Conservation (phyloP, 495 filamentous ascomycete genomes). For the Geoglossum glabrum region DNA sequence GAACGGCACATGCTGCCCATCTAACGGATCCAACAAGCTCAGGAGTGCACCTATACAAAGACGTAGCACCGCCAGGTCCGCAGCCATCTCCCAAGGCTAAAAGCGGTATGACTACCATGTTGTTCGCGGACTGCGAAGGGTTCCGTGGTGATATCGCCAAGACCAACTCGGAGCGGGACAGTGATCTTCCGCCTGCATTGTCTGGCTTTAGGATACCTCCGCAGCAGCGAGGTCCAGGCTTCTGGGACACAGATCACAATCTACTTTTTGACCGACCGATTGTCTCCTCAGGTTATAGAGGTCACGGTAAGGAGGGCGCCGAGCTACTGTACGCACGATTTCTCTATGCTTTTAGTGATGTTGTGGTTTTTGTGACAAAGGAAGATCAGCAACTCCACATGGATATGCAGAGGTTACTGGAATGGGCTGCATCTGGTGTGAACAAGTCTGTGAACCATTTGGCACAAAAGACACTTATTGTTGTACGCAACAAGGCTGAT, state of each 20-base stretch:
- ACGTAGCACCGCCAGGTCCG: not conserved
- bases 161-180: not conserved
- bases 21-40: not conserved
- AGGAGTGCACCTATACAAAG: not conserved
- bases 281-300: not conserved
- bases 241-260: not conserved
- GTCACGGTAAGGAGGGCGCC: slow-evolving; percentile 5
- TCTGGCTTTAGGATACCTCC: not conserved
- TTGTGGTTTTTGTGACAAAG: slow-evolving; percentile 9
- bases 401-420: slow-evolving; percentile 7
- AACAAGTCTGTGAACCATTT: slow-evolving; percentile 3
- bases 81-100: not conserved
- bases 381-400: slow-evolving; percentile 5
- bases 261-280: not conserved
- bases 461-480: slow-evolving; percentile 3
- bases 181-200: not conserved
- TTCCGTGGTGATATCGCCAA: not conserved
- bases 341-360: slow-evolving; percentile 11
- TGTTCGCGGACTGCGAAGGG: not conserved
- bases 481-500: slow-evolving; percentile 1
- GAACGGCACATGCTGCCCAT: not conserved
- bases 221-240: not conserved
- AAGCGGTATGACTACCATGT: not conserved
- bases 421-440: slow-evolving; percentile 6
- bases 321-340: slow-evolving; percentile 11